These are phyloP conservation scores for Diplodia mutila DNA, from an alignment of 2,329 filamentous ascomycete genomes.

Conservation along the genomic window DNA sequence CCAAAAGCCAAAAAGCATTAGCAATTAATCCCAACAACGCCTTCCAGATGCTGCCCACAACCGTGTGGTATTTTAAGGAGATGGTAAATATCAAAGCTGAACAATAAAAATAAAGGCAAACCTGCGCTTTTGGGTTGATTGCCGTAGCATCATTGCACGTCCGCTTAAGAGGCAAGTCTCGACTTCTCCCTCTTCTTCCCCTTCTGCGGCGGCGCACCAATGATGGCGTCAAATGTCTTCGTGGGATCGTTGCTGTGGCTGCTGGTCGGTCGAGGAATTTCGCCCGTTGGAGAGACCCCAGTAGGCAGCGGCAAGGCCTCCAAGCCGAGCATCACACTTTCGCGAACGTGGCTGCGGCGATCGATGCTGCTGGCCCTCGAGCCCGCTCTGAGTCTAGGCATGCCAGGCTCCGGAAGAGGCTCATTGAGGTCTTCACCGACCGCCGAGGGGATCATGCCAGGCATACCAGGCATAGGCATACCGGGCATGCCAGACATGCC, in stretches of 20 bases:
- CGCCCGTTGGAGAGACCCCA: slow-evolving; percentile 43
- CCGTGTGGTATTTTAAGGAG: slow-evolving; percentile 13
- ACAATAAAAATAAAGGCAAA: neutral
- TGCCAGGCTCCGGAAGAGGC: slow-evolving; percentile 37
- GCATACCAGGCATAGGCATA: slow-evolving; percentile 11
- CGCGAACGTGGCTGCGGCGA: slow-evolving; percentile 31
- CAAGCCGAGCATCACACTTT: slow-evolving; percentile 50
- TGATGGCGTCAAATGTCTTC: slow-evolving; percentile 55
- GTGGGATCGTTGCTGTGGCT: slow-evolving; percentile 42
- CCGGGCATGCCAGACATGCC: too few relatives aligned
- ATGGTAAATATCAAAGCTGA: neutral
- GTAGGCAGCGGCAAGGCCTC: slow-evolving; percentile 52
- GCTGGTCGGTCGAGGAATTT: slow-evolving; percentile 35
- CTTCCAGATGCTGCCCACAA: slow-evolving; percentile 11
- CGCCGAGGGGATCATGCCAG: slow-evolving; percentile 39
- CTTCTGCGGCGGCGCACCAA: slow-evolving; percentile 15
- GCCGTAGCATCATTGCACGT: slow-evolving; percentile 1
- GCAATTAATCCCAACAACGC: slow-evolving; percentile 14
- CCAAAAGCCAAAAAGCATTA: neutral
- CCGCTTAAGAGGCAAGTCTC: slow-evolving; percentile 14
- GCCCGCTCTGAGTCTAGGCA: slow-evolving; percentile 5
- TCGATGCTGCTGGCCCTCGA: slow-evolving; percentile 22
- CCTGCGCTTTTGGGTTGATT: neutral
- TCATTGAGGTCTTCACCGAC: slow-evolving; percentile 39
- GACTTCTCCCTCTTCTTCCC: slow-evolving; percentile 24